These are phyloP conservation scores for Trichoderma arundinaceum DNA, from an alignment of 2,329 filamentous ascomycete genomes.

Conservation along the genomic window DNA sequence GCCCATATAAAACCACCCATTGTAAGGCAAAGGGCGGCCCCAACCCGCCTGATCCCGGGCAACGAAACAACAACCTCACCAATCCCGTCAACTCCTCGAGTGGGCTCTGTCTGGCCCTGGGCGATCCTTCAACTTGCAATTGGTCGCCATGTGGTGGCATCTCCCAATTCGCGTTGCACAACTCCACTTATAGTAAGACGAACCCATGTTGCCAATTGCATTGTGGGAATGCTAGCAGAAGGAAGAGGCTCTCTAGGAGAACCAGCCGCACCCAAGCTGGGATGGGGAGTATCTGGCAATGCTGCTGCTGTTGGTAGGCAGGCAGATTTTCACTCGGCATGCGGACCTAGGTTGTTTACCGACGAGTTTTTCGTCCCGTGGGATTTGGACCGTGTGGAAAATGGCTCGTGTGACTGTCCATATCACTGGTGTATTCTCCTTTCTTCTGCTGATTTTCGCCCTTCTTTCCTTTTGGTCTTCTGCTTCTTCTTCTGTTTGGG, in stretches of 20 bases:
- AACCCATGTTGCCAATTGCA: conserved; percentile 2
- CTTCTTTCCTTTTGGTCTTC: not conserved
- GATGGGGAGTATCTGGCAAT: not conserved
- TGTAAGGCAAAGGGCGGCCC: not conserved
- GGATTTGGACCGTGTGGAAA: not conserved
- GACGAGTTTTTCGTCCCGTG: not conserved
- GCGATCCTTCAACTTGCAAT: not conserved
- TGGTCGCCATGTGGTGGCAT: not conserved
- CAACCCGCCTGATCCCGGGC: not conserved
- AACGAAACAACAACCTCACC: not conserved
- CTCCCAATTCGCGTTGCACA: not conserved
- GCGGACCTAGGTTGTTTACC: not conserved
- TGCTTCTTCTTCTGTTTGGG: not conserved
- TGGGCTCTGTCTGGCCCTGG: no score
- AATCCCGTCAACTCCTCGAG: conserved; percentile 6
- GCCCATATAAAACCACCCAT: no score
- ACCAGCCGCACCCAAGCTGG: not conserved
- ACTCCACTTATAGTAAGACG: conserved; percentile 11
- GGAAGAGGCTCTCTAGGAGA: conserved; percentile 3
- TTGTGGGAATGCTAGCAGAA: not conserved
- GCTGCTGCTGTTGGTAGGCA: not conserved
- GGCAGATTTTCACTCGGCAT: no score
- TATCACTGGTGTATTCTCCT: not conserved
- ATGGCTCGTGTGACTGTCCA: not conserved
- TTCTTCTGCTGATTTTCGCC: not conserved